These are phyloP conservation scores for Candida nanaspora DNA, from an alignment of 805 yeast genomes.

Conservation along the genomic window DNA sequence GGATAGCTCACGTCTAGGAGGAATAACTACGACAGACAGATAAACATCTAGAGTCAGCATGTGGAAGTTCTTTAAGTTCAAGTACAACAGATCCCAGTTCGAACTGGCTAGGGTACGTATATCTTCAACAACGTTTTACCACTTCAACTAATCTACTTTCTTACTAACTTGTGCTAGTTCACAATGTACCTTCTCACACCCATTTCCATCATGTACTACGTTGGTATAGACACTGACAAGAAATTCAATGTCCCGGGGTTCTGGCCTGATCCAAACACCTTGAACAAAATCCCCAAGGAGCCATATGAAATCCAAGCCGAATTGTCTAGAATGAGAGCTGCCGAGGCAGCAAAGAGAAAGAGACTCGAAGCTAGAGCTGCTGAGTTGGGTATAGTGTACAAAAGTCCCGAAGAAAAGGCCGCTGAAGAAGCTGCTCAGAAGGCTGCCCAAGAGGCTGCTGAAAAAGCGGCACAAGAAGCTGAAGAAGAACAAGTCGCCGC, in stretches of 20 bases:
- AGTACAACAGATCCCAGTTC: slow-evolving; percentile 41
- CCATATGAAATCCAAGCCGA: slow-evolving; percentile 89
- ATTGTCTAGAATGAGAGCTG: slow-evolving; percentile 77
- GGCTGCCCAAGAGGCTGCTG: neutral
- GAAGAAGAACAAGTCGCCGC: neutral
- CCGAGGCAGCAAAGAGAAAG: slow-evolving; percentile 63
- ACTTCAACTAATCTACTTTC: neutral
- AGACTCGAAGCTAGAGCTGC: slow-evolving; percentile 65
- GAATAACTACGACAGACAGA: neutral
- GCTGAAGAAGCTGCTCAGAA: slow-evolving; percentile 1
- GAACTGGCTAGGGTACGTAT: slow-evolving; percentile 42
- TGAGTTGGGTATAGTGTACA: slow-evolving; percentile 57
- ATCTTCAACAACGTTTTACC: neutral
- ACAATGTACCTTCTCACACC: slow-evolving; percentile 83
- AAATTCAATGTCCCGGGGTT: slow-evolving; percentile 89
- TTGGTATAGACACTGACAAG: slow-evolving; percentile 83
- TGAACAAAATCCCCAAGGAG: slow-evolving; percentile 88
- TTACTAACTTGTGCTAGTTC: slow-evolving; percentile 36
- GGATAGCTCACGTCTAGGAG: no score
- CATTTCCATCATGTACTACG: slow-evolving; percentile 85
- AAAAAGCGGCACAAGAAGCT: neutral
- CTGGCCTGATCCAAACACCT: slow-evolving; percentile 94
- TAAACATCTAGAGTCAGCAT: no score
- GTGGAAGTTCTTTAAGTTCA: slow-evolving; percentile 16
- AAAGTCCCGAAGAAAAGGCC: slow-evolving; percentile 30